Evolutionary conservation across 768 basidiomycete species (phyloP), one percentile per base, ranked within the genome.

Genomic region (Russula brevipes): DNA sequence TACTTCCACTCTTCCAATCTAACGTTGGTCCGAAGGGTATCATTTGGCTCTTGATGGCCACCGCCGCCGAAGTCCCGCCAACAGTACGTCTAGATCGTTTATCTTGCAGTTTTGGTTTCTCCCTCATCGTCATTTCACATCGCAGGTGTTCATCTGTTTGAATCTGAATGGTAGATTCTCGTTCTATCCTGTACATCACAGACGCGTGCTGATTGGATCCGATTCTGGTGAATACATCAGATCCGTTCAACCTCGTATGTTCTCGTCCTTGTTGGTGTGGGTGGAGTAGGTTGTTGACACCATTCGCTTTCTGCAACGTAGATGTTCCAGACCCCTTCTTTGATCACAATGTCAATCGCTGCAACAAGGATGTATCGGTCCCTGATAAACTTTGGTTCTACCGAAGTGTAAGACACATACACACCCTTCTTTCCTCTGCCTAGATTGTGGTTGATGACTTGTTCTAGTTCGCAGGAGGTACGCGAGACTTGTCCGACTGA

Each of bases 301-400:
- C 6, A 1, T 39, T 17, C 36, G 3, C 38, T 7, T 30, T 54
- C 10, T 17, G 30, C 31, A 33, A 44, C 5, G 30, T 16, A 60
- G 59, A 60, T 60, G 59, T 54, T 60, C 59, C 51, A 54, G 51
- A 53, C 9, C 4, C 55, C 55, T 9, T 12, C 55, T 41, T 31
- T 45, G 14, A 24, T 54, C 51, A 8, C n/a, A 5, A 35, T 51
- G 59, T 14, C 49, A 16, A 54, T 60, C 33, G 38, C 50, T 44
- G 59, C 59, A 51, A 60, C 59, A n/a, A 51, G 50, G 31, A 54
- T 54, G 51, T 60, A 60, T 44, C 59, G 59, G 41, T 31, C 36
- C 7, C 50, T 60, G 4, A 36, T 31, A 41, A 31, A 60, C 59
- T 60, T 46, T n/a, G 38, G 19, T 24, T 54, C 49, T 17, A 6